Base-by-base conservation (phyloP, 31 red algal genomes). In the Asparagopsis taxiformis region DNA sequence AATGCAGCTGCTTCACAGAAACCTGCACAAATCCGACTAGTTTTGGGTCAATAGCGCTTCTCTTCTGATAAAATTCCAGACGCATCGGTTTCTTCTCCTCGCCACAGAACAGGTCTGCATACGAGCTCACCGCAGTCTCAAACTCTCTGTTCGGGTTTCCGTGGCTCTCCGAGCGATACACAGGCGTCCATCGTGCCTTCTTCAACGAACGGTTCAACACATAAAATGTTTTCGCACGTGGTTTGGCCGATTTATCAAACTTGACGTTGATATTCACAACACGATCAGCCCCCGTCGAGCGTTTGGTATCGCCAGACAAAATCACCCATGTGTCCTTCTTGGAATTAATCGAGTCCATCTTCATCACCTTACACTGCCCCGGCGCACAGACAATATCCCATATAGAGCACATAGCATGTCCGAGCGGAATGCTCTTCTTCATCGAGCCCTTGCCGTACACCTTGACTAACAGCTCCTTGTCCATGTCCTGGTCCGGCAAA, bases 361-460 rank as follows among this genome's bases (percentile, higher is more conserved):
- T 92, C 68, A 92, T 79, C 2, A 92, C 89, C 58, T 92, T 92
- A 59, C 89, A 92, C 53, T 92, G 89, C 8, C 89, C 89, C 28
- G 89, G 79, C 52, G 89, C 78, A 6, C 56, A 52, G 3, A 92
- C 79, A 62, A 92, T 85, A 73, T 92, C 89, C 89, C 89, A 92
- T 8, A 92, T 70, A 7, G 78, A 84, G 43, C 89, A 92, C 71
- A 80, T 77, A 2, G 74, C 89, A 56, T 83, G 77, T 15, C 79
- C 89, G 5, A 92, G 57, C 31, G 74, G 59, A 30, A 84, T 79
- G 22, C 54, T 53, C 65, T 83, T 84, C 58, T 92, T 92, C 77
- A 92, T 84, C 3, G 60, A 74, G 17, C 89, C 89, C 41, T 84
- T 83, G 17, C 78, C 89, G 34, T 84, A 84, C 22, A 92, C 89